Evolutionary conservation across 495 filamentous ascomycete genomes (phyloP), one percentile per base, ranked within the genome.

Genomic region (Aspergillus mulundensis): DNA sequence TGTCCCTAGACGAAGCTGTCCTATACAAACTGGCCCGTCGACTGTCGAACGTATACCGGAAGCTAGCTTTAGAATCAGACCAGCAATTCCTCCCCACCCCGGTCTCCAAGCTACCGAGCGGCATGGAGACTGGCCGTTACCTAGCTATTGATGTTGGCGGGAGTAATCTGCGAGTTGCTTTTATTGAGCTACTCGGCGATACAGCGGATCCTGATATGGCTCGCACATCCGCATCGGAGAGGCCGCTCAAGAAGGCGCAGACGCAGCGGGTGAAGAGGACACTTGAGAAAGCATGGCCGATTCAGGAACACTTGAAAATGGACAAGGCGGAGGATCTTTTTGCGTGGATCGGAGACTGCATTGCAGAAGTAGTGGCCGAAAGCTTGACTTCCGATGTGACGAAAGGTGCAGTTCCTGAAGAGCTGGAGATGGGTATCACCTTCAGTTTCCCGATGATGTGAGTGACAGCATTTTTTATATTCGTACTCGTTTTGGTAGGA

Each of bases 361-460:
- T 93, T 50, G 86, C 84, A 10, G 78, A 89, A 53, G 86, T 92
- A 14, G 84, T 95, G 12, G 74, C 74, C 3, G 77, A 74, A 51
- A 80, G 76, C 49, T 59, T 82, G 23, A 69, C 66, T 2, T 75
- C 71, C 16, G 73, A 76, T 49, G 70, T 68, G 10, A 77, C 75
- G 14, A 69, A 67, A 47, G 69, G 71, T 34, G 65, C 72, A 40
- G 63, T 81, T 25, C 74, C 75, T 7, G 73, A 80, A 30, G 82
- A 83, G 61, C 63, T 93, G 45, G 82, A 87, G 36, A 81, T 92
- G 75, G 90, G 90, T 2, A 87, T 95, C 39, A 90, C 90, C 14
- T 95, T 92, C 67, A 89, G 86, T 72, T 95, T 95, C 61, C 89
- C 90, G 12, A 91, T 93, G 72, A 81, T 84, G 88, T 91, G 77